Percentiles rank a stretch among this genome's conserved stretches.
Evolutionary conservation across 2,329 filamentous ascomycete species (phyloP).

Genomic region (Neopestalotiopsis sp.): DNA sequence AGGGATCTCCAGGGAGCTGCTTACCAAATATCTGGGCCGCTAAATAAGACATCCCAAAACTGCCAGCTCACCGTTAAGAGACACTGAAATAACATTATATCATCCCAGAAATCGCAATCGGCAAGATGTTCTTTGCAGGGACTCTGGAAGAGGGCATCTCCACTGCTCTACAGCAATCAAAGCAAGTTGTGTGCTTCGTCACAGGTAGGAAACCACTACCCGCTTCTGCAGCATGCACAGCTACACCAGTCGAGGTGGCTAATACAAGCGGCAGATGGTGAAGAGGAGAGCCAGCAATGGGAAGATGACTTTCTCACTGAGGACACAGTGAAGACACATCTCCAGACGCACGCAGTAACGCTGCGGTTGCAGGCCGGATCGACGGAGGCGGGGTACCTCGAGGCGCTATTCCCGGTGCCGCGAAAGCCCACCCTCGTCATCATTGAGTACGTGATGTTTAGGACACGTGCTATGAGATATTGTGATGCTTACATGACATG

Average conservation of each 20-base stretch:
- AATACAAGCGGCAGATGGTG: too few species aligned
- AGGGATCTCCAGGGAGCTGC: too few species aligned
- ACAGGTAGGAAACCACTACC: slow-evolving; percentile 57
- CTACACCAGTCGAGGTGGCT: too few species aligned
- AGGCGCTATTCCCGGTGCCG: slow-evolving; percentile 81
- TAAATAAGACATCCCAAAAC: background rate
- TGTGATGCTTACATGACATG: slow-evolving; percentile 14
- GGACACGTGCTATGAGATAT: too few species aligned
- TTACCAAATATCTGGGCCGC: background rate
- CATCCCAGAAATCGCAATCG: background rate
- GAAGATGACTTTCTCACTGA: slow-evolving; percentile 71
- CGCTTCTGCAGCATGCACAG: background rate
- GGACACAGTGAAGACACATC: slow-evolving; percentile 57
- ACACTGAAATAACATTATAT: background rate
- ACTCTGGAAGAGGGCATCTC: slow-evolving; percentile 81
- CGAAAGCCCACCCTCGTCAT: slow-evolving; percentile 80
- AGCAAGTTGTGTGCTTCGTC: slow-evolving; percentile 85
- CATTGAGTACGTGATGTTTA: too few species aligned
- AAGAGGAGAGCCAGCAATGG: slow-evolving; percentile 73
- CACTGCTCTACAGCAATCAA: slow-evolving; percentile 73
- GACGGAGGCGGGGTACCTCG: slow-evolving; percentile 80
- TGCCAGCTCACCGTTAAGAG: background rate
- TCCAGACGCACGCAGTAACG: slow-evolving; percentile 68
- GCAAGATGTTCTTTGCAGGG: slow-evolving; percentile 79
- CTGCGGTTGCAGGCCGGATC: slow-evolving; percentile 75